Evolutionary conservation across 495 filamentous ascomycete genomes (phyloP).

Genomic region (Podospora australis): DNA sequence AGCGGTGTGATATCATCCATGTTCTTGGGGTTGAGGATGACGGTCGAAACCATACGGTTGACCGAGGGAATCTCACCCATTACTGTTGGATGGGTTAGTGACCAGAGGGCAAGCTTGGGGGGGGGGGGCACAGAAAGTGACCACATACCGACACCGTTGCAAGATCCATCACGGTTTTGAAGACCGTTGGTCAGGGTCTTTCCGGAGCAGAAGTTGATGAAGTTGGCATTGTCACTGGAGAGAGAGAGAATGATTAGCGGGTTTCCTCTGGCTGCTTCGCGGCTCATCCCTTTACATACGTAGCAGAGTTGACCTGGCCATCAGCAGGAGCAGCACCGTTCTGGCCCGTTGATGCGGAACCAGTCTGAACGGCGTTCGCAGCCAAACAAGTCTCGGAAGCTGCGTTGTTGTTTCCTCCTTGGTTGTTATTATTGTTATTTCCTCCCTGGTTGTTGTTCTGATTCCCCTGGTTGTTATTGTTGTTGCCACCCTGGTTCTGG

Average conservation of each 20-base stretch:
- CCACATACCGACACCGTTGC: constrained; percentile 63
- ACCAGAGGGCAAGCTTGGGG: neutral
- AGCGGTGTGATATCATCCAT: constrained; percentile 41
- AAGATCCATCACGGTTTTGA: constrained; percentile 59
- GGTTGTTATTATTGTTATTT: constrained; percentile 14
- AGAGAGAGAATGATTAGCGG: neutral
- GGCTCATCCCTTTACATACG: constrained; percentile 32
- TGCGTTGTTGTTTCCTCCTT: constrained; percentile 18
- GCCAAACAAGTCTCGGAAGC: constrained; percentile 31
- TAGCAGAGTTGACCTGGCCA: constrained; percentile 50
- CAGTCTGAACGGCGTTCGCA: constrained; percentile 44
- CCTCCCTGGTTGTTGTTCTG: constrained; percentile 17
- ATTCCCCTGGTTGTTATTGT: constrained; percentile 19
- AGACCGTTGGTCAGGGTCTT: constrained; percentile 64
- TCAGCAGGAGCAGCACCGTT: constrained; percentile 23
- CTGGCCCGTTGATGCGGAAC: constrained; percentile 35
- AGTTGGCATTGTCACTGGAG: constrained; percentile 48
- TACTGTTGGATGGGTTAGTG: constrained; percentile 34
- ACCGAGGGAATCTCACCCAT: constrained; percentile 67
- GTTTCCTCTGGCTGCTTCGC: neutral
- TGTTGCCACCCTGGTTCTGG: constrained; percentile 7
- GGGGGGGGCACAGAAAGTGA: constrained; percentile 11
- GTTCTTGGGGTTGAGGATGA: constrained; percentile 51
- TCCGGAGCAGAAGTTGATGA: constrained; percentile 64
- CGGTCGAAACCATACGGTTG: constrained; percentile 59